Evolutionary conservation across 768 basidiomycete genomes (phyloP).

Genomic region (Suillus tomentosus): DNA sequence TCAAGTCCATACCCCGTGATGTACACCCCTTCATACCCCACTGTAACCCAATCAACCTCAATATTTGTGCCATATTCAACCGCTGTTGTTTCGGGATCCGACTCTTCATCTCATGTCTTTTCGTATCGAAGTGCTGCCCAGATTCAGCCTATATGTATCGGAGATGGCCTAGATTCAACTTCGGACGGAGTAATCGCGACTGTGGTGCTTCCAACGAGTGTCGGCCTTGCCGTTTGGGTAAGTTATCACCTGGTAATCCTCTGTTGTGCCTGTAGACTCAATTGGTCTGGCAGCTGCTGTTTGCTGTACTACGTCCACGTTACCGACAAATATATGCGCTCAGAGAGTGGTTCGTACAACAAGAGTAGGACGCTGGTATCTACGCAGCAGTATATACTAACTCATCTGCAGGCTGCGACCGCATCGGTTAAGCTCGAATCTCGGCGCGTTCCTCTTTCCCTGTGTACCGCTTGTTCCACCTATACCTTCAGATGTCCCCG

Average conservation of each 20-base stretch:
- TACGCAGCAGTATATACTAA: conserved; percentile 16
- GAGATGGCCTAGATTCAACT: conserved; percentile 63
- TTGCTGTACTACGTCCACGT: conserved; percentile 67
- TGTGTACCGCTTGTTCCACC: conserved; percentile 65
- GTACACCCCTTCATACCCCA: conserved; percentile 32
- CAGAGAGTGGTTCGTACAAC: conserved; percentile 77
- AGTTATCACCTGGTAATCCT: conserved; percentile 26
- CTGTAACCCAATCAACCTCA: conserved; percentile 38
- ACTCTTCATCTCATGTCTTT: conserved; percentile 17
- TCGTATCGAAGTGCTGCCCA: conserved; percentile 13
- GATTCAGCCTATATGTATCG: conserved; percentile 55
- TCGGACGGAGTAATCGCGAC: conserved; percentile 63
- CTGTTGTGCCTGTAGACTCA: conserved; percentile 3
- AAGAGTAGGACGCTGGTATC: conserved; percentile 49
- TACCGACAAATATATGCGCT: conserved; percentile 72
- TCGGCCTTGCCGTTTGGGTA: conserved; percentile 74
- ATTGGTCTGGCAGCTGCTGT: conserved; percentile 48
- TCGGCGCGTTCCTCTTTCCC: conserved; percentile 73
- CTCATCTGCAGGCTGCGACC: conserved; percentile 57
- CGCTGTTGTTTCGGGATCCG: background rate
- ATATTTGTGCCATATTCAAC: conserved; percentile 13
- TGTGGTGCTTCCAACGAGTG: conserved; percentile 53
- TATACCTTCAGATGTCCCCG: conserved; percentile 56
- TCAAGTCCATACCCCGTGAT: conserved; percentile 16
- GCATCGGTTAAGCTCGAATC: conserved; percentile 53